Percentiles rank a stretch among this genome's conserved stretches.
Evolutionary conservation across 2,329 filamentous ascomycete species (phyloP).

Genomic region (Aureobasidium sp.): DNA sequence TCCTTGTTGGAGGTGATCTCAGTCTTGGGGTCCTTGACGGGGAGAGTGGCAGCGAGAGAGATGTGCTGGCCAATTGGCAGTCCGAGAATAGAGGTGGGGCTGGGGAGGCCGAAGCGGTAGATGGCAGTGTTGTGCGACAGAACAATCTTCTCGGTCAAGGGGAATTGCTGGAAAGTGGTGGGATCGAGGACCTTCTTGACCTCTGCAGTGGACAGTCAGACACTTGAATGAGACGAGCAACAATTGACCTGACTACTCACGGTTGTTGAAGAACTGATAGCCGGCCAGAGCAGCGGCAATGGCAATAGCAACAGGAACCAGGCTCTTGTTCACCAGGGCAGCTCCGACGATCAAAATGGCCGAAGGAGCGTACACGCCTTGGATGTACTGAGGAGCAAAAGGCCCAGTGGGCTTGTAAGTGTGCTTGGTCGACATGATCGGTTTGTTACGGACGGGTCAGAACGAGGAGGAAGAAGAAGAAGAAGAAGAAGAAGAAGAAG

Average conservation of each 20-base stretch:
- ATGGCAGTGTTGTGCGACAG: constrained; percentile 98
- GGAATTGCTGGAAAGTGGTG: constrained; percentile 81
- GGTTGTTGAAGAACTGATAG: constrained; percentile 63
- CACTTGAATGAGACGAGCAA: background rate
- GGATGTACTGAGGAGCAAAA: constrained; percentile 58
- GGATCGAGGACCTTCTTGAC: constrained; percentile 80
- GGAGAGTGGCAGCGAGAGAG: constrained; percentile 78
- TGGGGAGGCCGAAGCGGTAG: constrained; percentile 90
- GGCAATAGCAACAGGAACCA: constrained; percentile 61
- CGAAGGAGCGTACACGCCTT: constrained; percentile 80
- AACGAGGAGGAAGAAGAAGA: too few species aligned
- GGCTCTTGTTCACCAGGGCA: constrained; percentile 72
- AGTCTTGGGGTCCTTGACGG: constrained; percentile 53
- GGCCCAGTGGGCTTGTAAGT: constrained; percentile 31
- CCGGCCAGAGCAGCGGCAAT: constrained; percentile 60
- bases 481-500: background rate
- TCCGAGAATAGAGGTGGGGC: constrained; percentile 72
- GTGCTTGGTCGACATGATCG: constrained; percentile 17
- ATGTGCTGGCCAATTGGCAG: constrained; percentile 76
- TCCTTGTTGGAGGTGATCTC: constrained; percentile 71
- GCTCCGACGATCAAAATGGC: constrained; percentile 69
- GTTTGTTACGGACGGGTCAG: too few species aligned
- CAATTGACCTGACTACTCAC: constrained; percentile 47
- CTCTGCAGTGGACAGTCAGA: constrained; percentile 42
- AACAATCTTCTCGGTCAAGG: constrained; percentile 87